Evolutionary conservation across 164 flowering plant genomes (phyloP), one percentile per base, ranked within the genome.

Genomic region (Dillenia turbinata): DNA sequence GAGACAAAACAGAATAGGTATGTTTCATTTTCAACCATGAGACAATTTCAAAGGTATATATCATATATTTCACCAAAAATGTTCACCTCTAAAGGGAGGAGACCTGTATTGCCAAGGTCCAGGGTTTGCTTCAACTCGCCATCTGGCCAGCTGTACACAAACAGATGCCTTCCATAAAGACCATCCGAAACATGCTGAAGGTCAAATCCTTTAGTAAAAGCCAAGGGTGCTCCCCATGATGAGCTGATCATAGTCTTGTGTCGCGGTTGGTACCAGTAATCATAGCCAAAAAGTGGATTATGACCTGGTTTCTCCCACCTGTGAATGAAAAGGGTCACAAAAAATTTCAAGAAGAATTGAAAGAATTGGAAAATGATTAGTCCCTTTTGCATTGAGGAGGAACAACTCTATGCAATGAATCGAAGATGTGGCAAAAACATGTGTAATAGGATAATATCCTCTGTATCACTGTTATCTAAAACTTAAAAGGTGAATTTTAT

Each of bases 221-320:
- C 96, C n/a, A 71, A 53, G 44, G 99, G 99, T 43, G 99, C 99
- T 59, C 96, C 99, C 99, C 96, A 94, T 11, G 99, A 91, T 52
- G 92, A 77, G 79, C 99, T 94, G 66, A 94, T 94, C 99, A 94
- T 94, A 19, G 91, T 88, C 67, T 85, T 83, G 60, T 85, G 90
- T 5, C 90, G 85, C 9, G 99, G 99, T 67, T 94, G 99, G 76
- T 94, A 94, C 99, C 99, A 94, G 76, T 72, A 94, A 74, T 94
- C 99, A 61, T 94, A 94, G 9, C 99, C 99, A 76, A 86, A 94
- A 26, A 62, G 69, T 8, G 99, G 97, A 73, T 90, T 91, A 51
- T 91, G 84, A 47, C 99, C 99, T 22, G 89, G 93, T 68, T 91
- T 94, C 75, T 94, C 99, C 99, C 99, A 94, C 83, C 99, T 94